These are phyloP conservation scores for Schizothecium vesticola DNA, from an alignment of 495 filamentous ascomycete genomes.

Conservation along the genomic window DNA sequence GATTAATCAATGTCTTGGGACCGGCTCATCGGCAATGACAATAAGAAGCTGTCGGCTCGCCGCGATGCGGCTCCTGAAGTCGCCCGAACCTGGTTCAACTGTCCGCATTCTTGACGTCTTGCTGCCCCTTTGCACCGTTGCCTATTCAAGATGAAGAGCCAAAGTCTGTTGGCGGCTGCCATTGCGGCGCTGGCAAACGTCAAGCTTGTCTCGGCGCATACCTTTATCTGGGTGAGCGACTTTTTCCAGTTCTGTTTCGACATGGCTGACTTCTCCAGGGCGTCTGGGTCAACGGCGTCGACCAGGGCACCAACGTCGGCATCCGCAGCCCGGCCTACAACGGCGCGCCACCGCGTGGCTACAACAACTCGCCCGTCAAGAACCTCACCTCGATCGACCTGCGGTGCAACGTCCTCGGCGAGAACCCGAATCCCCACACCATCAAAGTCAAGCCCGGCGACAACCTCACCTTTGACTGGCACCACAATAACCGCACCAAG, in stretches of 20 bases:
- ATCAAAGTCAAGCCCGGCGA: slow-evolving; percentile 42
- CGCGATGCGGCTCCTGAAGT: slow-evolving; percentile 4
- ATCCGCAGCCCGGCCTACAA: slow-evolving; percentile 40
- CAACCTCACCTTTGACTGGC: slow-evolving; percentile 40
- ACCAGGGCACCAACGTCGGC: slow-evolving; percentile 36
- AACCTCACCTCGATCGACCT: slow-evolving; percentile 39
- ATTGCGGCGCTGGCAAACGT: slow-evolving; percentile 10
- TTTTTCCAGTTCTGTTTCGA: neutral
- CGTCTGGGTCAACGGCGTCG: slow-evolving; percentile 42
- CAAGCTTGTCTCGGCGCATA: slow-evolving; percentile 16
- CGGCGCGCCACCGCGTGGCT: slow-evolving; percentile 34
- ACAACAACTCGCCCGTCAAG: slow-evolving; percentile 41
- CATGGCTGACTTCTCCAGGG: slow-evolving; percentile 17
- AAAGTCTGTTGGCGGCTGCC: slow-evolving; percentile 1
- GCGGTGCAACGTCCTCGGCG: slow-evolving; percentile 43
- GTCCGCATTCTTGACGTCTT: too few species aligned
- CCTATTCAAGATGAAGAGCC: slow-evolving; percentile 8
- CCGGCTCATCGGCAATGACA: neutral
- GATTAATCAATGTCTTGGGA: neutral
- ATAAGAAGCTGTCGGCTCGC: slow-evolving; percentile 5
- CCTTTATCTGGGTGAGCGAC: slow-evolving; percentile 24
- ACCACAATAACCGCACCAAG: slow-evolving; percentile 31
- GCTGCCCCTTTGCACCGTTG: neutral
- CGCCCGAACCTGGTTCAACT: slow-evolving; percentile 6
- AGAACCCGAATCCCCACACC: slow-evolving; percentile 33